Evolutionary conservation across 139 green algal species (phyloP).

Genomic region (Auxenochlorella pyrenoidosa): DNA sequence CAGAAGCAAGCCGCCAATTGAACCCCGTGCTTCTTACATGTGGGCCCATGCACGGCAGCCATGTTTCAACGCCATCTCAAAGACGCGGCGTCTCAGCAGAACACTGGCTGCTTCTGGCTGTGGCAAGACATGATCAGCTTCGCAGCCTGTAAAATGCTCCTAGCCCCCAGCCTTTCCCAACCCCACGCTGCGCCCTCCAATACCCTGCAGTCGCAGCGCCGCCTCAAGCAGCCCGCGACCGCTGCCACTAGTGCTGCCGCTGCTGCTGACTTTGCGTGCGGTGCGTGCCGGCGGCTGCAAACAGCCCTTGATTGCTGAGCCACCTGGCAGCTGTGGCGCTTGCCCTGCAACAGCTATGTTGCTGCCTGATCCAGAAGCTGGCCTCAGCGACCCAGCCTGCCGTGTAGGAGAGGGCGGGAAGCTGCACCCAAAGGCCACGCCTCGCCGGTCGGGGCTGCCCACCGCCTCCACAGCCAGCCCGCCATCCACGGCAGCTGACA

Average conservation of each 20-base stretch:
- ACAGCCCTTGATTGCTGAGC: not conserved
- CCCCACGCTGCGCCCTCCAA: constrained; percentile 30
- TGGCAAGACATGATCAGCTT: no score
- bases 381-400: not conserved
- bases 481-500: not conserved
- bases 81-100: no score
- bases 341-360: no score
- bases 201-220: constrained; percentile 17
- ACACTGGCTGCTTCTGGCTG: no score
- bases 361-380: no score
- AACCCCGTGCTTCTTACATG: no score
- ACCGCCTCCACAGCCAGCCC: not conserved
- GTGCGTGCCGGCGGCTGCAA: not conserved
- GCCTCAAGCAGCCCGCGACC: constrained; percentile 4
- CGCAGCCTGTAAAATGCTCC: no score
- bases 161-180: not conserved
- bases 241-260: not conserved
- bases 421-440: constrained; percentile 14
- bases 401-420: constrained; percentile 4
- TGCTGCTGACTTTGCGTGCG: not conserved
- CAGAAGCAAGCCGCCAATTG: no score
- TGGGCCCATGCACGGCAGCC: no score
- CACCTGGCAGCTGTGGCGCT: no score
- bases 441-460: not conserved
- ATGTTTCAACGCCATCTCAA: no score